Evolutionary conservation across 2,329 filamentous ascomycete species (phyloP).

Genomic region (Aspergillus japonicus): DNA sequence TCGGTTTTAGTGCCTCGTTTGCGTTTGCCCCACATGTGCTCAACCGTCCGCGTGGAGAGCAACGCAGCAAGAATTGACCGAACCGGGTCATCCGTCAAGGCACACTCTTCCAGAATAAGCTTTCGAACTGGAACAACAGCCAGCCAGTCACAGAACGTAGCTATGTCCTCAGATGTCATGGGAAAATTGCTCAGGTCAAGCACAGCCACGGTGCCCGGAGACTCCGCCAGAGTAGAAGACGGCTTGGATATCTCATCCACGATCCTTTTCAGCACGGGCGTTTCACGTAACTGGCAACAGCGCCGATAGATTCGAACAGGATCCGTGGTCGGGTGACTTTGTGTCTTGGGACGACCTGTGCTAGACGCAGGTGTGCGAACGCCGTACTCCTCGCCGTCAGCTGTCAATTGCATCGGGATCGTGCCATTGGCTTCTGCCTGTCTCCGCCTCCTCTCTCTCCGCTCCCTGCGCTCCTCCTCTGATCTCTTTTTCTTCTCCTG

Average conservation of each 20-base stretch:
- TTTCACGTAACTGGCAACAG: slow-evolving; percentile 91
- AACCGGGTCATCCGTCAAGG: slow-evolving; percentile 80
- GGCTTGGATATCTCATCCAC: slow-evolving; percentile 79
- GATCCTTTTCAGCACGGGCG: slow-evolving; percentile 85
- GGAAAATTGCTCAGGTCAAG: slow-evolving; percentile 82
- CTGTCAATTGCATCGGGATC: slow-evolving; percentile 77
- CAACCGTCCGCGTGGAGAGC: slow-evolving; percentile 71
- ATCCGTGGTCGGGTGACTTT: slow-evolving; percentile 78
- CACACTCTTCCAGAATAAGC: slow-evolving; percentile 81
- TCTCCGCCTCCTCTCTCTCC: slow-evolving; percentile 82
- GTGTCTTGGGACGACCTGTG: slow-evolving; percentile 49
- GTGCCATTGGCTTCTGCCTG: slow-evolving; percentile 84
- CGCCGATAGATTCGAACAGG: slow-evolving; percentile 89
- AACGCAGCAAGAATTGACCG: slow-evolving; percentile 83
- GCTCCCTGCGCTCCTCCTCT: slow-evolving; percentile 86
- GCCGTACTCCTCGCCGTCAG: slow-evolving; percentile 63
- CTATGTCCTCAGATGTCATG: slow-evolving; percentile 76
- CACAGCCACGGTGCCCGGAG: slow-evolving; percentile 74
- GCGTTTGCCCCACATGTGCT: slow-evolving; percentile 54
- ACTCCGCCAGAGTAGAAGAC: slow-evolving; percentile 60
- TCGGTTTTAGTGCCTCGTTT: slow-evolving; percentile 40
- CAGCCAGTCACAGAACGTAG: slow-evolving; percentile 89
- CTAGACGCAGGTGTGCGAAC: slow-evolving; percentile 40
- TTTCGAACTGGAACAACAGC: slow-evolving; percentile 90
- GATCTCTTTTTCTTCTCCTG: slow-evolving; percentile 96